These are phyloP conservation scores for Fragosphaeria purpurea DNA, from an alignment of 2,329 filamentous ascomycete species.

Conservation along the genomic window DNA sequence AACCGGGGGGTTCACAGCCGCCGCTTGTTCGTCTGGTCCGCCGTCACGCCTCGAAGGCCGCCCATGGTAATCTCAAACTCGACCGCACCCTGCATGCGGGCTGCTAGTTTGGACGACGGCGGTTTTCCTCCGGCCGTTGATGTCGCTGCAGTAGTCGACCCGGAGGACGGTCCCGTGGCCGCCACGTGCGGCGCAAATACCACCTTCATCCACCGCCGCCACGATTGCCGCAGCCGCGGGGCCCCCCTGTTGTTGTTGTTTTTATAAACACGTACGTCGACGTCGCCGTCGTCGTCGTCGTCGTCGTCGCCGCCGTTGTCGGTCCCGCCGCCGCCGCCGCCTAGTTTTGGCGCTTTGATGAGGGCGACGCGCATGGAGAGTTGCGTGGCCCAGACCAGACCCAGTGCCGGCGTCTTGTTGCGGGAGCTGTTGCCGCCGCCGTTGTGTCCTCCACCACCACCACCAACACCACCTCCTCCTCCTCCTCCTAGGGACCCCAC, in stretches of 20 bases:
- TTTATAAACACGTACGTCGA: slow-evolving; percentile 16
- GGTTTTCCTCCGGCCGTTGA: background rate
- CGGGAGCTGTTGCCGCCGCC: slow-evolving; percentile 35
- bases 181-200: slow-evolving; percentile 75
- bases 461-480: slow-evolving; percentile 13
- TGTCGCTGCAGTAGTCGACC: slow-evolving; percentile 18
- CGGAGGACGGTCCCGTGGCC: slow-evolving; percentile 32
- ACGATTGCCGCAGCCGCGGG: slow-evolving; percentile 24
- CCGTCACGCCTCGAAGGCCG: slow-evolving; percentile 35
- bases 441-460: slow-evolving; percentile 23
- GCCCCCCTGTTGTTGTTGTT: slow-evolving; percentile 29
- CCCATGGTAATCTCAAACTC: slow-evolving; percentile 68
- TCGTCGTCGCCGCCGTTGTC: slow-evolving; percentile 13
- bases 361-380: slow-evolving; percentile 73
- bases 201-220: slow-evolving; percentile 73
- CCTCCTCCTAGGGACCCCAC: slow-evolving; percentile 18
- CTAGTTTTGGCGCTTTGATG: slow-evolving; percentile 50
- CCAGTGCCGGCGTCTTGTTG: slow-evolving; percentile 76
- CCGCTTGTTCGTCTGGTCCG: background rate
- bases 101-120: background rate
- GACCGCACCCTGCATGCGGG: slow-evolving; percentile 33
- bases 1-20: too few species aligned
- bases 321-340: slow-evolving; percentile 11
- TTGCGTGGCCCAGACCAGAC: slow-evolving; percentile 85
- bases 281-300: slow-evolving; percentile 28